Percentiles rank a stretch among this genome's conserved stretches.
Evolutionary conservation across 257 asterid genomes (phyloP).

Genomic region (Cynanchum wilfordii): DNA sequence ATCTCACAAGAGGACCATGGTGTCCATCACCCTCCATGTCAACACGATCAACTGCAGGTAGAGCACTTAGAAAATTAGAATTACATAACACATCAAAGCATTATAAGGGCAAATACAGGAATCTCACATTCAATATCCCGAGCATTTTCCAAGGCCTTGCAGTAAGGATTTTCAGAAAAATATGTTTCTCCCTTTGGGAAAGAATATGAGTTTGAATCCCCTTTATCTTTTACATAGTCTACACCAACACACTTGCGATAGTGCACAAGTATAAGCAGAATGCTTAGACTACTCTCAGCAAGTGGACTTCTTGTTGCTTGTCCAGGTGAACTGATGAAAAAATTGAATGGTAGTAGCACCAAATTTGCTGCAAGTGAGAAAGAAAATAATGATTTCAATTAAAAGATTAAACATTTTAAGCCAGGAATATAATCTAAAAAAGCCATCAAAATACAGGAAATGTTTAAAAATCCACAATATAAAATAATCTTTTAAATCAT

Average conservation of each 20-base stretch:
- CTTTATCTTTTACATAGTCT: conserved; percentile 54
- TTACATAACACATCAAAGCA: conserved; percentile 14
- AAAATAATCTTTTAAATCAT: background rate
- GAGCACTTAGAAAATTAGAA: conserved; percentile 27
- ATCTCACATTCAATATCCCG: conserved; percentile 80
- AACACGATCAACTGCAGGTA: conserved; percentile 73
- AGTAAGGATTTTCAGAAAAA: conserved; percentile 78
- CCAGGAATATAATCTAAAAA: conserved; percentile 6
- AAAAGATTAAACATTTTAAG: background rate
- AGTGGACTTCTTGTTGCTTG: conserved; percentile 68
- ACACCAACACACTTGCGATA: conserved; percentile 55
- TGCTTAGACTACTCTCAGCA: conserved; percentile 79
- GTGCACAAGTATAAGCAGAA: conserved; percentile 70
- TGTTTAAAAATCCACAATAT: background rate
- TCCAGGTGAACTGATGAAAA: conserved; percentile 71
- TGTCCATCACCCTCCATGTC: conserved; percentile 80
- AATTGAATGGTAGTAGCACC: conserved; percentile 70
- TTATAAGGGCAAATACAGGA: conserved; percentile 17
- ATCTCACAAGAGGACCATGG: conserved; percentile 57
- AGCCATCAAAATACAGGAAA: background rate
- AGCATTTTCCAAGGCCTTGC: conserved; percentile 78
- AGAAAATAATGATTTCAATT: conserved; percentile 5
- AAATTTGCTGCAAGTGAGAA: conserved; percentile 70
- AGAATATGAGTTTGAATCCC: conserved; percentile 41
- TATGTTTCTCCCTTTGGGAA: conserved; percentile 52